Evolutionary conservation across 2,329 filamentous ascomycete species (phyloP).

Genomic region (Epichloe gansuensis): DNA sequence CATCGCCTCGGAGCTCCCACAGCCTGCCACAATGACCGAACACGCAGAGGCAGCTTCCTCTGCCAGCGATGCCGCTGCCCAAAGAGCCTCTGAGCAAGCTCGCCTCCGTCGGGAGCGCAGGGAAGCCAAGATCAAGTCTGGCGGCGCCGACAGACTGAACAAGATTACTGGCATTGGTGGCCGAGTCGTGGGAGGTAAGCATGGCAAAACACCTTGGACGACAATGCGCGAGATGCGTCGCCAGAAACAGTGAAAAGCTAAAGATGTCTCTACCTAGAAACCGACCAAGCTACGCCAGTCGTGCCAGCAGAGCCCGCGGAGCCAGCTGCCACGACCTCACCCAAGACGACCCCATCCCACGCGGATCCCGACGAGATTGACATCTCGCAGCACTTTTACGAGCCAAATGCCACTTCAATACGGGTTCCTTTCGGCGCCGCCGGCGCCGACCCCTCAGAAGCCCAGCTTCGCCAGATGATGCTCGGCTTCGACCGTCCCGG

Average conservation of each 20-base stretch:
- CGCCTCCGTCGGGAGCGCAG: slow-evolving; percentile 66
- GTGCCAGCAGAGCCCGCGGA: background rate
- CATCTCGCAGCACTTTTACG: slow-evolving; percentile 62
- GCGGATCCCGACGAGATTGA: slow-evolving; percentile 65
- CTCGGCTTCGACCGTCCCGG: slow-evolving; percentile 37
- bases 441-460: slow-evolving; percentile 31
- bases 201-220: background rate
- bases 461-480: slow-evolving; percentile 53
- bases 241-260: background rate
- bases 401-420: slow-evolving; percentile 29
- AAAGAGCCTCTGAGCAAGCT: slow-evolving; percentile 49
- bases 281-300: slow-evolving; percentile 3
- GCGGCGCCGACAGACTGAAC: slow-evolving; percentile 56
- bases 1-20: background rate
- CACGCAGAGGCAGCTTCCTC: slow-evolving; percentile 13
- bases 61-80: slow-evolving; percentile 27
- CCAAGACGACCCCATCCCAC: slow-evolving; percentile 11
- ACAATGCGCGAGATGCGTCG: background rate
- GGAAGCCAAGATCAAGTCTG: slow-evolving; percentile 64
- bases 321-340: background rate
- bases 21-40: slow-evolving; percentile 25
- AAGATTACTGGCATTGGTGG: slow-evolving; percentile 59
- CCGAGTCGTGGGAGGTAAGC: slow-evolving; percentile 21
- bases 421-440: slow-evolving; percentile 17
- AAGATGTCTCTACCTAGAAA: background rate